Percentiles rank a stretch among this genome's conserved stretches.
Conservation (phyloP, 202 grass and related monocot genomes). For the Dendrocalamus latiflorus region DNA sequence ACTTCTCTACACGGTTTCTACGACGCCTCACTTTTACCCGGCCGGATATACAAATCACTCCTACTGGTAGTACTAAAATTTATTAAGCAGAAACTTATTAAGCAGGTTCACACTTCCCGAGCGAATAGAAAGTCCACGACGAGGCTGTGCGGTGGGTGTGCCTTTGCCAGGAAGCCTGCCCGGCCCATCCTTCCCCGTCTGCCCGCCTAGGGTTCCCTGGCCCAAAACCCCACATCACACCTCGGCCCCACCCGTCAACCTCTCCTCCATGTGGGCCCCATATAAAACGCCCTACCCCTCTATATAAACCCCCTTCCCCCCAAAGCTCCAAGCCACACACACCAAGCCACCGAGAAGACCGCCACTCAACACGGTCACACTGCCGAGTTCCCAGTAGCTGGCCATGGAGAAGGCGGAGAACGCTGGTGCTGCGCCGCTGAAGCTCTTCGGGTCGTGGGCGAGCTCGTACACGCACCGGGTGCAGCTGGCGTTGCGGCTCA, state of each 20-base stretch:
- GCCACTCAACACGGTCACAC: neutral
- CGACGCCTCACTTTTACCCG: no score
- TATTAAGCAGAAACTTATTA: no score
- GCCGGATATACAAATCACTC: no score
- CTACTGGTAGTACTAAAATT: no score
- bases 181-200: slow-evolving; percentile 18
- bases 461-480: slow-evolving; percentile 95
- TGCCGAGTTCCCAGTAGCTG: neutral
- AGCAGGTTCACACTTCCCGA: no score
- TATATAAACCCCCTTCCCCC: slow-evolving; percentile 51
- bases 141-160: neutral
- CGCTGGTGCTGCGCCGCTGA: neutral
- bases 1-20: no score
- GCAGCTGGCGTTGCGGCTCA: slow-evolving; percentile 75
- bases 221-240: neutral
- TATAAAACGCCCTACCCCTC: neutral
- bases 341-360: neutral
- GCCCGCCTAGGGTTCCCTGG: slow-evolving; percentile 16
- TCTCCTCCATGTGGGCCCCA: neutral
- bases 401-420: slow-evolving; percentile 35
- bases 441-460: slow-evolving; percentile 78
- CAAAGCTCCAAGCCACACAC: neutral
- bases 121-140: slow-evolving; percentile 38
- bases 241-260: neutral
- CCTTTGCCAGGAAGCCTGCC: slow-evolving; percentile 35